Base-by-base conservation (phyloP, 1,139 yeast species). In the Yamadazyma dendronema region DNA sequence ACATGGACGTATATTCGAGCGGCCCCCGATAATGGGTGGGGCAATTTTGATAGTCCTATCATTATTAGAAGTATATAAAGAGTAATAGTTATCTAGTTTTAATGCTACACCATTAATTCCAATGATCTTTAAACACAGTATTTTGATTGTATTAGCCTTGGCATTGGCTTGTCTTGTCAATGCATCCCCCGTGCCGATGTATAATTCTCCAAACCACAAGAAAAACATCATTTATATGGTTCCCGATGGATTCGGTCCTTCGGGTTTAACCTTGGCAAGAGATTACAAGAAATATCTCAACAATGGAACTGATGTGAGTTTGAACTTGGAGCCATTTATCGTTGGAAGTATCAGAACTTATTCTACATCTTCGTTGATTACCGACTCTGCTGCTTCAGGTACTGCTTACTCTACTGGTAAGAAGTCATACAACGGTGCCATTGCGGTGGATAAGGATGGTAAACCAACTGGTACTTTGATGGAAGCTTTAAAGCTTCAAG, bases 371-470 rank as follows among this genome's bases (percentile, higher is more conserved):
- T 83, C 92, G 1, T 66, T 84, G 47, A 74, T 88, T 43, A 88
- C 96, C 0, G 96, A 88, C 57, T 84, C 94, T 22, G 96, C 96
- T 9, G 96, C 96, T 3, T 96, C 96, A 13, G 96, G 96, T 16
- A 87, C 95, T 10, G 96, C 95, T 0, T 88, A 86, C 54, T 70
- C 94, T 1, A 84, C 95, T 56, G 90, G 80, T 6, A 50, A 78
- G 49, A 88, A 88, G 62, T 65, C 89, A 10, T 86, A 85, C 61
- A 88, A 88, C 56, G 90, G 89, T 5, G 96, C 92, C 10, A 83
- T 87, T 53, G 90, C 86, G n/a, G 94, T 88, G 16, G 74, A 72
- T 41, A 75, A 84, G 1, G 64, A 69, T 15, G 66, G 70, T 35
- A 52, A 54, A 16, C 92, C 96, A 7, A 82, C 92, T 54, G 96